Percentiles rank a stretch among this genome's conserved stretches.
Conservation (phyloP, 768 basidiomycete species). For the Xanthoconium purpureum region DNA sequence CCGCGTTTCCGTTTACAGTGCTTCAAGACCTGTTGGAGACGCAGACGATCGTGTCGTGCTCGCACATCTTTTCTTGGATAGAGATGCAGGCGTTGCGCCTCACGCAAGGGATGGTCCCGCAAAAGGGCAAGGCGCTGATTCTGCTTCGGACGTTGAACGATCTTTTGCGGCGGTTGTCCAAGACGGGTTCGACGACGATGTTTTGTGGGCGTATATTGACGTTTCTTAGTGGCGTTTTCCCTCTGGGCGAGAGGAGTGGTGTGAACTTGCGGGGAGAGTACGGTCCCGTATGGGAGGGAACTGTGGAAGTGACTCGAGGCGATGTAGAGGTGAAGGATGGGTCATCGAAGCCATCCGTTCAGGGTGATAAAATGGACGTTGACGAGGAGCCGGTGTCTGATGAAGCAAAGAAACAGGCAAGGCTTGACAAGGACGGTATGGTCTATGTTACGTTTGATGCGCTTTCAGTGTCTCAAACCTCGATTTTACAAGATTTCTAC, state of each 20-base stretch:
- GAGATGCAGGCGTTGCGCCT: constrained; percentile 67
- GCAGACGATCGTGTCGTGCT: constrained; percentile 82
- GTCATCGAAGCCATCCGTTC: constrained; percentile 30
- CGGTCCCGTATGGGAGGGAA: constrained; percentile 73
- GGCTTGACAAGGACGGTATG: constrained; percentile 63
- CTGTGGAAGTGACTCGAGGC: constrained; percentile 39
- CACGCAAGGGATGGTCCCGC: constrained; percentile 75
- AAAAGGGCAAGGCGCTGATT: constrained; percentile 84
- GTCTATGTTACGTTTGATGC: not conserved
- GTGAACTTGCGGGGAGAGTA: constrained; percentile 91
- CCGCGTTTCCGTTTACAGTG: constrained; percentile 65
- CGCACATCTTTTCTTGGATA: constrained; percentile 86
- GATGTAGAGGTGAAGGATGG: constrained; percentile 33
- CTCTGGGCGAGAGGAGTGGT: constrained; percentile 84
- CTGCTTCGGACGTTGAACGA: constrained; percentile 86
- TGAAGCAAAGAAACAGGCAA: constrained; percentile 33
- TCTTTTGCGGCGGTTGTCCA: constrained; percentile 79
- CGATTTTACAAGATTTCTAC: constrained; percentile 62
- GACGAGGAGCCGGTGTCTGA: constrained; percentile 40
- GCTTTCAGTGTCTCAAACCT: constrained; percentile 1
- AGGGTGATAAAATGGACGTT: constrained; percentile 59
- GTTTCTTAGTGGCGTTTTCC: constrained; percentile 82
- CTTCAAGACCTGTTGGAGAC: constrained; percentile 83
- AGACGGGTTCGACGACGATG: constrained; percentile 78
- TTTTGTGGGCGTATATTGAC: constrained; percentile 89